Evolutionary conservation across 768 basidiomycete genomes (phyloP), one percentile per base, ranked within the genome.

Genomic region (Sarcodon aspratus): DNA sequence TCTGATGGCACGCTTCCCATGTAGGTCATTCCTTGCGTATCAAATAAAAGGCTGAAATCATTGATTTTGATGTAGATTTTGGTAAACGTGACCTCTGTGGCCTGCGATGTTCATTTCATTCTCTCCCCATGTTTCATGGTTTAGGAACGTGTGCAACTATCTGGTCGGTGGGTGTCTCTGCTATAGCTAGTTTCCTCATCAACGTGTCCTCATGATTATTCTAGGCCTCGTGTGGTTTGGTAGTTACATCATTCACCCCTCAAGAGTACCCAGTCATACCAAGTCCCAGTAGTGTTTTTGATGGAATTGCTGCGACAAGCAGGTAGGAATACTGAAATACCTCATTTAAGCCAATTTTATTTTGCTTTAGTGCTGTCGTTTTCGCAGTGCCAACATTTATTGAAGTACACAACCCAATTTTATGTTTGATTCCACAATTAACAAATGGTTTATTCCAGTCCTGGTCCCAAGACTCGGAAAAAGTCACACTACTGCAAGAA

Each of bases 71-170:
- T 57, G 33, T 40, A 65, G 52, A 34, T 51, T 64, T 59, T 45
- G 61, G 61, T 2, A 60, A 59, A 7, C 50, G 54, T 1, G 58
- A 64, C 46, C 46, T 64, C 17, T 57, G 59, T 2, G 52, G 59
- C 27, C 43, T 49, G 44, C 38, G 51, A 4, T 36, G 60, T 10
- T 52, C 56, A 1, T 45, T 52, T 33, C 58, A 61, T 32, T 48
- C 48, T 2, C 50, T 59, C 33, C 61, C 62, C 9, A 61, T 63
- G 63, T 63, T 51, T 46, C 63, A 64, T 46, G 63, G 55, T 6
- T 49, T 61, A 35, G 63, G 63, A 5, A 44, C 60, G 15, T 34
- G 55, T 32, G 53, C 56, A 36, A 44, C 57, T 10, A 44, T 44
- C 7, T 62, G 61, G 61, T 50, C 56, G 44, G 62, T 63, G 49